Evolutionary conservation across 257 asterid species (phyloP).

Genomic region (Gentiana straminea): DNA sequence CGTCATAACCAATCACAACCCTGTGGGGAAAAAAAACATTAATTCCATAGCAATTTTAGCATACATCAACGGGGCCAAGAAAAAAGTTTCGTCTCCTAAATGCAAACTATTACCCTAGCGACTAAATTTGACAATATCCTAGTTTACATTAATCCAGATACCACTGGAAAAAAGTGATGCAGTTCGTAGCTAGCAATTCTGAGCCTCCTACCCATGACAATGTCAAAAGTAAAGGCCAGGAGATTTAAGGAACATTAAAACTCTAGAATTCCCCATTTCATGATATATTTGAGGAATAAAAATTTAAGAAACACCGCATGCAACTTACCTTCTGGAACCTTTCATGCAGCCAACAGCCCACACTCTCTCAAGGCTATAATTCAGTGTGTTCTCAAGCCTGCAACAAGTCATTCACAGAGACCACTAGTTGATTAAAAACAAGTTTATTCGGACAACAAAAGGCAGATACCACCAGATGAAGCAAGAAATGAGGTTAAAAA

Average conservation of each 20-base stretch:
- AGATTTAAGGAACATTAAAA: background rate
- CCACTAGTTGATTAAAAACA: background rate
- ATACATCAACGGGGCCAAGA: no score
- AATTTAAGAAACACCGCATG: constrained; percentile 9
- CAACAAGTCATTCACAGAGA: constrained; percentile 10
- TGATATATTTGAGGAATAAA: background rate
- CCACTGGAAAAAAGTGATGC: background rate
- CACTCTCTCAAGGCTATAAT: constrained; percentile 97
- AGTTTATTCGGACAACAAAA: background rate
- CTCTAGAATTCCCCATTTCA: background rate
- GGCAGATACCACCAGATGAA: background rate
- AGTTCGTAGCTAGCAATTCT: background rate
- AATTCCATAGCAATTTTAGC: background rate
- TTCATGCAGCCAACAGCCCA: constrained; percentile 92
- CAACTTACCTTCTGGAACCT: constrained; percentile 81
- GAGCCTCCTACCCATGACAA: background rate
- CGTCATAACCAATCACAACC: constrained; percentile 96
- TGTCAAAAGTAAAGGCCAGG: background rate
- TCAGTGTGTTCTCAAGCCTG: constrained; percentile 94
- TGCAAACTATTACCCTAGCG: background rate
- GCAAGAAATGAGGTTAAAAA: background rate
- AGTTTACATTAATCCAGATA: background rate
- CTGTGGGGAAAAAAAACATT: constrained; percentile 24
- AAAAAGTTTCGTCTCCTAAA: no score
- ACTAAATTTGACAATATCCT: background rate